These are phyloP conservation scores for Euphorbia lathyris DNA, from an alignment of 345 rosid species.

Conservation along the genomic window DNA sequence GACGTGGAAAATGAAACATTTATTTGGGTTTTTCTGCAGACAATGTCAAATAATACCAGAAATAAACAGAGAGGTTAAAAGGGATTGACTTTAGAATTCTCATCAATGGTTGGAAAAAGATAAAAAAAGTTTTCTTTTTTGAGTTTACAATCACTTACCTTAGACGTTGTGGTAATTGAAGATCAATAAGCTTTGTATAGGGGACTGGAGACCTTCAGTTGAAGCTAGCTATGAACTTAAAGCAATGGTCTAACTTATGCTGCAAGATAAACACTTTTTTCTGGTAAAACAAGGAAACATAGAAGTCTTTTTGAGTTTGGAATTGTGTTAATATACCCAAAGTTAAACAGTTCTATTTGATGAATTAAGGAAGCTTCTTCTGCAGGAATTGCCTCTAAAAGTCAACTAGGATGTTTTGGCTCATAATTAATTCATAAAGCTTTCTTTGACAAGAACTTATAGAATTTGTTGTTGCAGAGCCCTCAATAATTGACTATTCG, in stretches of 20 bases:
- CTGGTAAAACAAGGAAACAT: neutral
- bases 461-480: neutral
- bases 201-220: neutral
- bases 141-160: slow-evolving; percentile 8
- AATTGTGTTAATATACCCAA: neutral
- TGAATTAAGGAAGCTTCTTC: slow-evolving; percentile 7
- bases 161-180: neutral
- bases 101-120: neutral
- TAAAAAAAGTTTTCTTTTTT: neutral
- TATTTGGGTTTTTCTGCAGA: neutral
- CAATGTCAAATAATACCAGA: slow-evolving; percentile 9
- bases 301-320: no score
- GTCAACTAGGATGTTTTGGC: slow-evolving; percentile 4
- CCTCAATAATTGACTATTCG: neutral
- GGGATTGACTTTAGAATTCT: neutral
- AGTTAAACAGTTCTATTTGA: neutral
- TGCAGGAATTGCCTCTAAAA: neutral
- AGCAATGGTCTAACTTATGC: neutral
- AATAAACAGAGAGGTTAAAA: neutral
- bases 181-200: neutral
- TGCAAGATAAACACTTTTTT: neutral
- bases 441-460: neutral
- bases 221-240: neutral
- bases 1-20: neutral
- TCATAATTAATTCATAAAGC: neutral